Evolutionary conservation across 805 yeast species (phyloP), one percentile per base, ranked within the genome.

Genomic region (Lachancea nothofagi): DNA sequence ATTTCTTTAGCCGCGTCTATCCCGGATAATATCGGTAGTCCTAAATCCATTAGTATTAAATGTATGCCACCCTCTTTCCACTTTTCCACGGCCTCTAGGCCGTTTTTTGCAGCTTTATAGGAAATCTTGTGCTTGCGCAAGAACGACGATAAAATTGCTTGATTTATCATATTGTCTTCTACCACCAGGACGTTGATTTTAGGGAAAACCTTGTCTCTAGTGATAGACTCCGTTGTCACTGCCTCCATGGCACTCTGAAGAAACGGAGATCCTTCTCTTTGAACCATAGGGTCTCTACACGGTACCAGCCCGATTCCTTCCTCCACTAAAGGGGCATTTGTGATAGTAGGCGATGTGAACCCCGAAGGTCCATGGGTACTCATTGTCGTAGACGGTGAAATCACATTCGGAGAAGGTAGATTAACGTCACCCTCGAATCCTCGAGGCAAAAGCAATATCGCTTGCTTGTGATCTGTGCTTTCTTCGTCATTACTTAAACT

Each of bases 11-110:
- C 84, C 3, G 95, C 97, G 46, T 90, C 96, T 25, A 93, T 76
- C 24, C 99, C 99, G 1, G 96, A 85, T 71, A 90, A 79, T 2
- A 88, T 95, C 0, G 99, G 99, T 40, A 93, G 69, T 64, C 93
- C 97, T 53, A 93, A 84, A 68, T 93, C 99, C 98, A 93, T 93
- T 31, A 93, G 72, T 28, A 94, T 94, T 47, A 93, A 68, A 59
- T 93, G 97, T 55, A 84, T 87, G 0, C 97, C 97, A 9, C 98
- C 98, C 44, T 75, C 78, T 48, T 86, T 72, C 97, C 97, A 93
- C 62, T 80, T 84, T 47, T 88, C 95, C 2, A 93, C 75, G 1
- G 98, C 99, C 55, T 93, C 97, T 51, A 80, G 78, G 21, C 99
- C 99, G 51, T 88, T 90, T 43, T 84, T 82, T 4, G 97, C 97